Conservation (phyloP, 2,329 filamentous ascomycete genomes). For the Colletotrichum filicis region DNA sequence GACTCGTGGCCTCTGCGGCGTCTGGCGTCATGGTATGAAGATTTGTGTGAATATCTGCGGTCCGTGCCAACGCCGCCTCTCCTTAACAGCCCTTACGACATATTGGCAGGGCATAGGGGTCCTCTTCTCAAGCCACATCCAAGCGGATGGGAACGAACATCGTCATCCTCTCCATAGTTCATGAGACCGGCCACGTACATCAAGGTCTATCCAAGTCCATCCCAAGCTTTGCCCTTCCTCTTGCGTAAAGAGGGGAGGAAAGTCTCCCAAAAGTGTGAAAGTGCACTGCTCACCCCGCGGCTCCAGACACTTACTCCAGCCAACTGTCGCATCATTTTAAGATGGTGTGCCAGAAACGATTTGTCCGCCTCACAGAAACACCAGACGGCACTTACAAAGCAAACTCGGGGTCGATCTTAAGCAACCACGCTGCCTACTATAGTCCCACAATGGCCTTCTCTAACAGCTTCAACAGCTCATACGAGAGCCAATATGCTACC, state of each 20-base stretch:
- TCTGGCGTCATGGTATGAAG: conserved; percentile 16
- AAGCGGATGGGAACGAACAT: conserved; percentile 15
- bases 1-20: conserved; percentile 1
- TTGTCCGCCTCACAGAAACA: conserved; percentile 8
- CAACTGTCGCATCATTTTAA: conserved; percentile 27
- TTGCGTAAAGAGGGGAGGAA: neutral
- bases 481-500: neutral
- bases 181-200: neutral
- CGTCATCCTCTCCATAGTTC: conserved; percentile 9
- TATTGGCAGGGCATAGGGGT: conserved; percentile 28
- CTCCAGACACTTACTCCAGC: conserved; percentile 23
- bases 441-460: neutral
- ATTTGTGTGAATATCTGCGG: neutral
- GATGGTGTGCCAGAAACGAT: conserved; percentile 25
- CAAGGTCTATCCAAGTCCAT: conserved; percentile 7
- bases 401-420: neutral
- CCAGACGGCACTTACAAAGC: conserved; percentile 12
- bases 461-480: neutral
- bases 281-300: conserved; percentile 17
- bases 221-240: neutral
- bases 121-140: conserved; percentile 30
- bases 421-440: neutral
- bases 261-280: neutral
- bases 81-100: neutral
- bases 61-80: neutral